Base-by-base conservation (phyloP, 2,329 filamentous ascomycete species). In the Xylaria arbuscula region DNA sequence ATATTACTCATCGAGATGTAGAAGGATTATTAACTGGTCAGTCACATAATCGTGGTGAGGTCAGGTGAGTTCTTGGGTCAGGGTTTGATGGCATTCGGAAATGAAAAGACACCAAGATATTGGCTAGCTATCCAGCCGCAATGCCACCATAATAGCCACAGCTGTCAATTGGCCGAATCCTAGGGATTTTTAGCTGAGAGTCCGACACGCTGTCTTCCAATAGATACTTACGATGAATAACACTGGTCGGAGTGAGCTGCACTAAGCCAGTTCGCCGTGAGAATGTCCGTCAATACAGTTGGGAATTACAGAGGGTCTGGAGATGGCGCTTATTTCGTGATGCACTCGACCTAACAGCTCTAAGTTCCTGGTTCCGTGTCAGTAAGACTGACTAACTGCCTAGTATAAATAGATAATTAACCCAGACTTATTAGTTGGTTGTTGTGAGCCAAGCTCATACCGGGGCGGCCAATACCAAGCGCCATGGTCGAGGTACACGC, bases 331-430 rank as follows among this genome's bases (percentile, higher is more conserved):
- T 70, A 72, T 70, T 70, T 66, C 61, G 60, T 54, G 38, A 38
- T 24, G 48, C 54, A 61, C 60, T 69, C 70, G 66, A 72, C 70
- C 68, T 69, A 55, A 60, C 55, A 50, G 60, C 64, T 65, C 38
- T 59, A 63, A 51, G 61, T 32, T 57, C 19, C 3, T 28, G 8
- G 32, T 54, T 54, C 54, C 50, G 38, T 53, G n/a, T 48, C 58
- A 15, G 38, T 47, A 42, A 56, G 17, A 40, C 32, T 34, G n/a
- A 24, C 45, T 42, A 42, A 42, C 38, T 13, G 10, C 38, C 13
- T 42, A 17, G 10, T 36, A 36, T 36, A 36, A 10, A 11, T 58
- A 48, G 24, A 45, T 10, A 51, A 13, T 11, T 13, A 1, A n/a
- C n/a, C 13, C 36, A 45, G 32, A 42, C 32, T 40, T 32, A 22